Conservation (phyloP, 352 stramenopile species). For the Phytophthora cryptogea region DNA sequence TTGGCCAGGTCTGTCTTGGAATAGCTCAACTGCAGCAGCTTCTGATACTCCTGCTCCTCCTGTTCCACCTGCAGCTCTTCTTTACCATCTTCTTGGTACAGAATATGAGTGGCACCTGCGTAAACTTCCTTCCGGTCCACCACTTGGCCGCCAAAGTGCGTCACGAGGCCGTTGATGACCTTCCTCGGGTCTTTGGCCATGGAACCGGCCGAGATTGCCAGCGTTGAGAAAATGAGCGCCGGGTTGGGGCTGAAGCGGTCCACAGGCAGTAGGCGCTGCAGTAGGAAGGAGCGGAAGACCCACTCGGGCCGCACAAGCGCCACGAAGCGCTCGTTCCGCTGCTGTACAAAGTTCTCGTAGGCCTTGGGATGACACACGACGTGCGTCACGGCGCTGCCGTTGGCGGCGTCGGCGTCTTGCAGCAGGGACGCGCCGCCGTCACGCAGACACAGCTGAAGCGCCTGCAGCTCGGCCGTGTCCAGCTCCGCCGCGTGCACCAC, state of each 20-base stretch:
- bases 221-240: slow-evolving; percentile 72
- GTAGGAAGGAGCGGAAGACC: slow-evolving; percentile 75
- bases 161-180: slow-evolving; percentile 79
- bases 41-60: slow-evolving; percentile 43
- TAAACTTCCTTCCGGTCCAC: slow-evolving; percentile 56
- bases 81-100: slow-evolving; percentile 59
- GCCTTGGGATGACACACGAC: slow-evolving; percentile 70
- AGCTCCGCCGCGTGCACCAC: slow-evolving; percentile 61
- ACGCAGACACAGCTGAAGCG: slow-evolving; percentile 63
- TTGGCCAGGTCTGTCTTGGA: slow-evolving; percentile 48
- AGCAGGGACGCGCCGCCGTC: slow-evolving; percentile 64
- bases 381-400: slow-evolving; percentile 51
- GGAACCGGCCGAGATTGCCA: slow-evolving; percentile 69
- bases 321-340: slow-evolving; percentile 71
- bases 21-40: slow-evolving; percentile 49
- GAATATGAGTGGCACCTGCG: slow-evolving; percentile 67
- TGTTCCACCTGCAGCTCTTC: slow-evolving; percentile 8
- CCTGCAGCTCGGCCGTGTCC: slow-evolving; percentile 36
- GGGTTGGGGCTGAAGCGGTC: slow-evolving; percentile 83
- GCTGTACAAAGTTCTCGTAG: slow-evolving; percentile 51
- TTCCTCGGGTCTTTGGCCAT: slow-evolving; percentile 84
- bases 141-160: slow-evolving; percentile 81
- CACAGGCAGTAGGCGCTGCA: slow-evolving; percentile 63
- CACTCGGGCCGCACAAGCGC: slow-evolving; percentile 78
- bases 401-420: slow-evolving; percentile 23